These are phyloP conservation scores for Saccharomyces hybrid DNA, from an alignment of 1,139 yeast species.

Conservation along the genomic window DNA sequence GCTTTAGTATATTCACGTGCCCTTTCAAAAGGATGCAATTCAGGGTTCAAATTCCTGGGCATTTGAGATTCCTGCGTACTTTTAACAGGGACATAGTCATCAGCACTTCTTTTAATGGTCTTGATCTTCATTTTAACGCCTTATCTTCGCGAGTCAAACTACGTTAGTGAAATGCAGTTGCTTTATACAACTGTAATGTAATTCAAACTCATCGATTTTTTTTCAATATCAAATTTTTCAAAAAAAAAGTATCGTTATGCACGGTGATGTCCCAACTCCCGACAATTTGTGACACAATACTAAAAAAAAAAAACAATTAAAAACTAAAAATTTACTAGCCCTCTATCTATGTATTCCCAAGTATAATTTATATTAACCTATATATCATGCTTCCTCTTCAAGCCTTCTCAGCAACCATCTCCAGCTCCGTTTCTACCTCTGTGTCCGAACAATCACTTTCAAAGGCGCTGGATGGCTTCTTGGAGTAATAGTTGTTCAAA, in stretches of 20 bases:
- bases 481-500: constrained; percentile 8
- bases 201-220: neutral
- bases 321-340: neutral
- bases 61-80: constrained; percentile 82
- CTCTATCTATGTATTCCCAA: neutral
- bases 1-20: constrained; percentile 96
- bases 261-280: neutral
- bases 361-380: neutral
- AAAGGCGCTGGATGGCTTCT: neutral
- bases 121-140: constrained; percentile 58
- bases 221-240: neutral
- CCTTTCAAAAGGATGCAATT: constrained; percentile 92
- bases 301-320: neutral
- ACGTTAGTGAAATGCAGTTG: neutral
- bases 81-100: constrained; percentile 83
- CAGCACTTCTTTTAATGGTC: constrained; percentile 85
- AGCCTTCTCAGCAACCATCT: neutral
- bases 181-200: neutral
- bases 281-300: neutral
- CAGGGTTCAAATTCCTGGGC: constrained; percentile 89
- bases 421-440: neutral
- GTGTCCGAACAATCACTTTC: neutral
- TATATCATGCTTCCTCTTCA: neutral
- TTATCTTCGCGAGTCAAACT: neutral
- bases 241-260: neutral